Conservation (phyloP, 2,329 filamentous ascomycete genomes). For the Arthrobotrys sphaeroides region DNA sequence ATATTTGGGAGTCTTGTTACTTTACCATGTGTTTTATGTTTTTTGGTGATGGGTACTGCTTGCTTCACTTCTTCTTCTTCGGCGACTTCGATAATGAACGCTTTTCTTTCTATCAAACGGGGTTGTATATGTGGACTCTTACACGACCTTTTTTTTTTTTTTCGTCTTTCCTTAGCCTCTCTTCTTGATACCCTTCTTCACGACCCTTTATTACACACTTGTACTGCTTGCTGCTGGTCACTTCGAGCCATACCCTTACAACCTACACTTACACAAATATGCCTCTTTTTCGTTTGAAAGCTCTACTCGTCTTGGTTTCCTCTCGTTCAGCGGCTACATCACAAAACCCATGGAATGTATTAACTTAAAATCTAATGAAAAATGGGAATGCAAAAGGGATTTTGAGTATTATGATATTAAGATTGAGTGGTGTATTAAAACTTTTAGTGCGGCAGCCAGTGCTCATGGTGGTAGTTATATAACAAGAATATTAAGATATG, state of each 20-base stretch:
- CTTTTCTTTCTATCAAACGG: conserved; percentile 5
- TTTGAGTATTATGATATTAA: no score
- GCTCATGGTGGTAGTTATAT: not conserved
- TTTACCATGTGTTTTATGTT: conserved; percentile 11
- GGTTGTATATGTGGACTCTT: conserved; percentile 35
- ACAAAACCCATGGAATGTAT: not conserved
- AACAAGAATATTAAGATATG: not conserved
- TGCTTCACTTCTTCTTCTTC: not conserved
- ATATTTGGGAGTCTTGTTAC: conserved; percentile 3
- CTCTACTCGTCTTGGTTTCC: not conserved
- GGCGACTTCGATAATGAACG: conserved; percentile 8
- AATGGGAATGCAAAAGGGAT: not conserved
- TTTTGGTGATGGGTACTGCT: conserved; percentile 7
- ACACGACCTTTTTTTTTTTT: not conserved
- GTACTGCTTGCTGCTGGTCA: conserved; percentile 38
- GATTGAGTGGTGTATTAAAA: not conserved
- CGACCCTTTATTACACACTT: conserved; percentile 21
- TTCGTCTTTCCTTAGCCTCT: not conserved
- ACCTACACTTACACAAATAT: not conserved
- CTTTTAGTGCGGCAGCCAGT: no score
- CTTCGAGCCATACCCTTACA: conserved; percentile 14
- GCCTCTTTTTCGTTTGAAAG: not conserved
- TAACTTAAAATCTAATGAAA: conserved; percentile 1
- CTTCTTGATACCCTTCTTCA: conserved; percentile 42
- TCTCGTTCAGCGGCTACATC: not conserved